These are phyloP conservation scores for Suhomyces panamericanus DNA, from an alignment of 1,139 yeast genomes.

Conservation along the genomic window DNA sequence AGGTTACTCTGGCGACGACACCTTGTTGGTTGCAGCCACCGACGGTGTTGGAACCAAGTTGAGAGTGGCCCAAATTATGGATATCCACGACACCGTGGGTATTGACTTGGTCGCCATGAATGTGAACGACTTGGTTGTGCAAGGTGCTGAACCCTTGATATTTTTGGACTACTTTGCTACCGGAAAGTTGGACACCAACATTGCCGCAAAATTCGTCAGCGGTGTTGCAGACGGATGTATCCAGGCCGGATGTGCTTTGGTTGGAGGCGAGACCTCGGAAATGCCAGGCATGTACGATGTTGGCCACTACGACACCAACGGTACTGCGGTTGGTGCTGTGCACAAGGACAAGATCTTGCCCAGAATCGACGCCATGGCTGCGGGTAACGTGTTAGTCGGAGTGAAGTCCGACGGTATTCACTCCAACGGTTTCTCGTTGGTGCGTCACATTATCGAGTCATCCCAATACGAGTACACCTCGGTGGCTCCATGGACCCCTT, in stretches of 20 bases:
- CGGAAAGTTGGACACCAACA: constrained; percentile 79
- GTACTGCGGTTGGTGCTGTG: constrained; percentile 99
- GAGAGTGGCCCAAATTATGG: constrained; percentile 87
- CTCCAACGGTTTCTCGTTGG: constrained; percentile 94
- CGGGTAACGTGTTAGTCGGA: constrained; percentile 84
- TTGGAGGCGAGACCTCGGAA: constrained; percentile 99
- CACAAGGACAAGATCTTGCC: constrained; percentile 75
- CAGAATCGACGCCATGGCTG: constrained; percentile 58
- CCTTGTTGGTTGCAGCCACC: constrained; percentile 92
- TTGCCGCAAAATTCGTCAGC: constrained; percentile 85
- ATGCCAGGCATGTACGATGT: constrained; percentile 99
- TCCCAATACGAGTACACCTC: constrained; percentile 64
- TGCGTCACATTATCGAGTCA: constrained; percentile 88
- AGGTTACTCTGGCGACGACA: constrained; percentile 74
- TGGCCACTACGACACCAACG: constrained; percentile 96
- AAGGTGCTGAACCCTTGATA: constrained; percentile 97
- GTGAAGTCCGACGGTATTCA: constrained; percentile 90
- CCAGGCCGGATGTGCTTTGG: constrained; percentile 93
- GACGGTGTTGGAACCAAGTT: constrained; percentile 99
- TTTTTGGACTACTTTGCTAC: constrained; percentile 97
- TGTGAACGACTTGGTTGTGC: constrained; percentile 95
- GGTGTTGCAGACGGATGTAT: constrained; percentile 98
- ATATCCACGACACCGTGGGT: constrained; percentile 94
- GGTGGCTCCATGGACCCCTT: constrained; percentile 79
- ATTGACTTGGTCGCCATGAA: constrained; percentile 99